Evolutionary conservation across 2,329 filamentous ascomycete genomes (phyloP).

Genomic region (Acephala macrosclerotiorum): DNA sequence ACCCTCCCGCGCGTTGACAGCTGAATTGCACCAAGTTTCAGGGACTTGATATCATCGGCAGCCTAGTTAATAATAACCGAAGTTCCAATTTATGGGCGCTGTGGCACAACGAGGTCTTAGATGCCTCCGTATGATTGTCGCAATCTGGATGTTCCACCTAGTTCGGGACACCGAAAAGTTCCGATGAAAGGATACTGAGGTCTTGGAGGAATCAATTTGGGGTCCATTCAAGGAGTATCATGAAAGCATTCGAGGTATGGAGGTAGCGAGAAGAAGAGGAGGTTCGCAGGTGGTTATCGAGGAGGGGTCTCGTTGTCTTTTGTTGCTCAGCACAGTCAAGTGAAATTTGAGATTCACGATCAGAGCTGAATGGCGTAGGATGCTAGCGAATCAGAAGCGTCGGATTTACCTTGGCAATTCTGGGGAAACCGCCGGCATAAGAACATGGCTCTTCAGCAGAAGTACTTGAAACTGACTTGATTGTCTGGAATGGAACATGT

Average conservation of each 20-base stretch:
- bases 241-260: not conserved
- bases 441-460: not conserved
- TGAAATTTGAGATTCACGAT: conserved; percentile 4
- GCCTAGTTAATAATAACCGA: not conserved
- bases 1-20: conserved; percentile 29
- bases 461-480: not conserved
- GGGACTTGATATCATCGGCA: conserved; percentile 30
- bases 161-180: conserved; percentile 18
- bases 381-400: conserved; percentile 2
- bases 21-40: conserved; percentile 26
- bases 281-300: not conserved
- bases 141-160: conserved; percentile 27
- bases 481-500: not conserved
- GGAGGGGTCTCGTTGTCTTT: conserved; percentile 2
- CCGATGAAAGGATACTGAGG: conserved; percentile 12
- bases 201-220: conserved; percentile 36
- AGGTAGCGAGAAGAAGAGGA: not conserved
- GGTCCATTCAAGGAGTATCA: conserved; percentile 36
- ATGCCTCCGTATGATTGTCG: conserved; percentile 12
- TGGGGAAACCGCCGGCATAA: conserved; percentile 4
- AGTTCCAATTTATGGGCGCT: conserved; percentile 17
- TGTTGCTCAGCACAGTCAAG: not conserved
- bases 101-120: conserved; percentile 10
- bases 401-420: conserved; percentile 1
- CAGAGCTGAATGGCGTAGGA: not conserved